phyloP scores from a whole-genome alignment of 306 rosid genomes.

The Sesbania bispinosa region DNA sequence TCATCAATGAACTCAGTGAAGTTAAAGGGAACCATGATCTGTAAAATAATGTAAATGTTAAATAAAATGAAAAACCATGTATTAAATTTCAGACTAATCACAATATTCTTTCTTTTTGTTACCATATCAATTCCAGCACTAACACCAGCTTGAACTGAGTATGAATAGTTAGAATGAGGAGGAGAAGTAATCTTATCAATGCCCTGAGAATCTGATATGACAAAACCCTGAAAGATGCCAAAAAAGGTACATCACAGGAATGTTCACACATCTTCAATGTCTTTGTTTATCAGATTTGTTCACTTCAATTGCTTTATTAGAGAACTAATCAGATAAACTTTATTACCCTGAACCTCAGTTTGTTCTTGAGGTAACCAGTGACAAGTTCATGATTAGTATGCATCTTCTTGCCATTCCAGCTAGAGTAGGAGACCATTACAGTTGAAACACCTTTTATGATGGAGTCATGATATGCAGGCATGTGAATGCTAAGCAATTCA shows the following conservation, averaged over 20 bases:
- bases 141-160: too few species aligned
- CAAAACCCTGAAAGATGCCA: too few species aligned
- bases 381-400: constrained; percentile 68
- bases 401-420: constrained; percentile 85
- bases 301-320: neutral
- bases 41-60: constrained; percentile 19
- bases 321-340: neutral
- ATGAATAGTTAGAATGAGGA: too few species aligned
- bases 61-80: neutral
- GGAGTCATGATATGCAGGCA: constrained; percentile 72
- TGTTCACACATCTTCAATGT: too few species aligned
- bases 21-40: constrained; percentile 74
- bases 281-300: too few species aligned
- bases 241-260: too few species aligned
- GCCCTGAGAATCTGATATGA: too few species aligned
- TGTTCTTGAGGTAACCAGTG: constrained; percentile 64
- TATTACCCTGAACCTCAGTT: too few species aligned
- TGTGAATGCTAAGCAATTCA: constrained; percentile 63
- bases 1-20: constrained; percentile 53
- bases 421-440: too few species aligned
- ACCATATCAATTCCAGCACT: too few species aligned
- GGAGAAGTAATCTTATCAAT: too few species aligned
- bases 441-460: constrained; percentile 74
- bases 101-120: too few species aligned
- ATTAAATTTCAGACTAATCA: neutral